Base-by-base conservation (phyloP, 257 asterid species). In the Mitragyna speciosa region DNA sequence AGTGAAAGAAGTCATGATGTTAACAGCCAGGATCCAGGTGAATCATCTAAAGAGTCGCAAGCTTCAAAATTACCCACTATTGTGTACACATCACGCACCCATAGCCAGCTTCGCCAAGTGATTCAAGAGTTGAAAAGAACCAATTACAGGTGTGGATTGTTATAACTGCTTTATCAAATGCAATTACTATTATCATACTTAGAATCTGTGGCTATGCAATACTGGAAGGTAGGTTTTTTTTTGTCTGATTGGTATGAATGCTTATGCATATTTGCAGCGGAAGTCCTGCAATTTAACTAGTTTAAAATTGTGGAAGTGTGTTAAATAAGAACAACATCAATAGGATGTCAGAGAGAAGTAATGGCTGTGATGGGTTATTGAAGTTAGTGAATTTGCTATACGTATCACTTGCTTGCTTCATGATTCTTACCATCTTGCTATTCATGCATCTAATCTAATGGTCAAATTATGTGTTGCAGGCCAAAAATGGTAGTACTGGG, bases 401-500 rank as follows among this genome's bases (percentile, higher is more conserved):
- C 61, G 17, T 54, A 1, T 54, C 7, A 54, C 61, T 54, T 54
- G 61, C 24, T 54, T 54, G 22, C 7, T 16, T 54, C 24, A 3
- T 54, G 22, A 22, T 54, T 22, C 61, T 54, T 54, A 54, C 17
- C 6, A 17, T 9, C 24, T 47, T 72, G 61, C 22, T 47, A 72
- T 24, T 45, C 4, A 28, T 39, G 28, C 28, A 68, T 39, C 73
- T 20, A 71, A 71, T 26, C 39, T 12, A 47, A 48, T 73, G 70
- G 78, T 28, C 78, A 64, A 75, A 56, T 79, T 78, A 81, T 59
- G 64, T 87, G 78, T 47, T 87, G 86, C 92, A 95, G 99, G 94
- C 99, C 98, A 78, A 93, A 92, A 88, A 95, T 93, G 98, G 91
- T 82, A 82, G 97, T 95, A 28, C 86, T 95, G 83, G 99, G 99